Conservation (phyloP, 169 alveolate genomes). For the Eimeria falciformis region DNA sequence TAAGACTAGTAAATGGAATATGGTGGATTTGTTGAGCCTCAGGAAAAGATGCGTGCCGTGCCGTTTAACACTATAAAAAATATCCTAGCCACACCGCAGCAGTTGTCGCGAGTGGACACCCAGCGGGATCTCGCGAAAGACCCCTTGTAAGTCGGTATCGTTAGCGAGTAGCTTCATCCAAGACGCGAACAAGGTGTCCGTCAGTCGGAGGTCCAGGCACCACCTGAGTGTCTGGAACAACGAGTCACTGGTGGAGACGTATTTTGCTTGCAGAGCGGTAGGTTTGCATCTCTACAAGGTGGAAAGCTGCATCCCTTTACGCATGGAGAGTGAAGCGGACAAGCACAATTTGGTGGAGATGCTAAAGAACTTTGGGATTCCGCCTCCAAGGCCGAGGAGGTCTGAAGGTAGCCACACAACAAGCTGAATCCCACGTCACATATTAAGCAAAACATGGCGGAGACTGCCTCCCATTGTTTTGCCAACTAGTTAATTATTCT, state of each 20-base stretch:
- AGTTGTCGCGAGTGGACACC: slow-evolving; percentile 50
- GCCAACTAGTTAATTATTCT: too few relatives aligned
- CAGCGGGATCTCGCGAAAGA: slow-evolving; percentile 28
- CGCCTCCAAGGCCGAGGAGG: slow-evolving; percentile 43
- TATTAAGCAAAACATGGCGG: too few relatives aligned
- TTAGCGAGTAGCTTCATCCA: neutral
- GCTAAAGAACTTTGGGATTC: slow-evolving; percentile 53
- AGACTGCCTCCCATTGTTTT: too few relatives aligned
- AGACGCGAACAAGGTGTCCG: neutral
- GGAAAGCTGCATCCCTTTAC: slow-evolving; percentile 59
- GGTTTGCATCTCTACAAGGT: slow-evolving; percentile 45
- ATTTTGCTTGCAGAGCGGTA: slow-evolving; percentile 49
- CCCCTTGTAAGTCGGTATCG: slow-evolving; percentile 24
- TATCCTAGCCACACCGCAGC: slow-evolving; percentile 61
- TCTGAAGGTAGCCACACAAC: slow-evolving; percentile 32
- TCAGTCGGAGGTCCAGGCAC: too few relatives aligned
- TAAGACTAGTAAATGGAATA: neutral
- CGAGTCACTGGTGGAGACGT: neutral
- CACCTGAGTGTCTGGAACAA: neutral
- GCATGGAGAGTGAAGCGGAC: slow-evolving; percentile 49
- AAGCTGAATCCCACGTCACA: slow-evolving; percentile 2
- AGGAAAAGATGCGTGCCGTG: slow-evolving; percentile 53
- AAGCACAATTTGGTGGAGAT: slow-evolving; percentile 41
- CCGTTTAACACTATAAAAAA: slow-evolving; percentile 48
- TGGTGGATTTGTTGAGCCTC: slow-evolving; percentile 6